Evolutionary conservation across 1,284 basidiomycete species (phyloP).

Genomic region (Dichomitus squalens): DNA sequence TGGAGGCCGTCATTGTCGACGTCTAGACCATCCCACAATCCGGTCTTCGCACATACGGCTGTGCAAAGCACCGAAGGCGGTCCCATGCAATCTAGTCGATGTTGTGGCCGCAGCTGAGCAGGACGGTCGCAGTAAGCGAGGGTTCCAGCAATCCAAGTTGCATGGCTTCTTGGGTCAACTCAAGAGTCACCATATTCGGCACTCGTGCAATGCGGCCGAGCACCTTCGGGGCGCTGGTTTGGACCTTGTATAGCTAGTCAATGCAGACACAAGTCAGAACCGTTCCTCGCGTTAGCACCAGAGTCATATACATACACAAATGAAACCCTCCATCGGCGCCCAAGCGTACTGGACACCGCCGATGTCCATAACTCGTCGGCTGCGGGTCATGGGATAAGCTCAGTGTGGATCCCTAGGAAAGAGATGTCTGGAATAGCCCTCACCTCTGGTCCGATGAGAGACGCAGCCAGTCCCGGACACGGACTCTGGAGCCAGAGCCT

Average conservation of each 20-base stretch:
- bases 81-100: constrained; percentile 32
- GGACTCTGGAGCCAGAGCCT: constrained; percentile 48
- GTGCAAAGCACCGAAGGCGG: background rate
- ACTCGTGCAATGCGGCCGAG: constrained; percentile 34
- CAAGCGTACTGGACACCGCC: constrained; percentile 44
- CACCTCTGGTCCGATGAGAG: constrained; percentile 55
- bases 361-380: constrained; percentile 46
- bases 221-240: constrained; percentile 31
- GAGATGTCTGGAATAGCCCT: constrained; percentile 18
- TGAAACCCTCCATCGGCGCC: constrained; percentile 42
- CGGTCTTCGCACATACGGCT: background rate
- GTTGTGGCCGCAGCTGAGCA: constrained; percentile 38
- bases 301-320: constrained; percentile 40
- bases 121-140: constrained; percentile 37
- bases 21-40: too few relatives aligned
- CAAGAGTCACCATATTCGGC: constrained; percentile 32
- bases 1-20: too few relatives aligned
- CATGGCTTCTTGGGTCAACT: constrained; percentile 36
- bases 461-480: constrained; percentile 55
- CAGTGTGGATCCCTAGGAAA: background rate
- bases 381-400: constrained; percentile 18
- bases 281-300: background rate
- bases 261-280: background rate
- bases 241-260: constrained; percentile 34
- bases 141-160: constrained; percentile 36